Evolutionary conservation across 139 green algal genomes (phyloP).

Genomic region (Diplosphaera chodatii): DNA sequence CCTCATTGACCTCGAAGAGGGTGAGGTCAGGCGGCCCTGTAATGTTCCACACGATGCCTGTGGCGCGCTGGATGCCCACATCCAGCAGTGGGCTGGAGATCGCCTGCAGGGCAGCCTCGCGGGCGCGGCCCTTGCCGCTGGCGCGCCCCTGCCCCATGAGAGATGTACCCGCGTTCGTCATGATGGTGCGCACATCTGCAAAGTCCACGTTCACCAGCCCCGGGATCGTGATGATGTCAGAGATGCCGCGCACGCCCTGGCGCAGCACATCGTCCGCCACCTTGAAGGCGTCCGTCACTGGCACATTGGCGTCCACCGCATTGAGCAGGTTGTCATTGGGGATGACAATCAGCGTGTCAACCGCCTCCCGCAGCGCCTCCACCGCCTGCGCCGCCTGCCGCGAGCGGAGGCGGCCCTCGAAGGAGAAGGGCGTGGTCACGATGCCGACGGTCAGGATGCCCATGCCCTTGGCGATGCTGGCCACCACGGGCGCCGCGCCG

Average conservation of each 20-base stretch:
- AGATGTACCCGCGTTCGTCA: conserved; percentile 73
- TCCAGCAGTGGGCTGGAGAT: conserved; percentile 86
- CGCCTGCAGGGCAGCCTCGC: conserved; percentile 60
- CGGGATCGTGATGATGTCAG: conserved; percentile 93
- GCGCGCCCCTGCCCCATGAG: conserved; percentile 82
- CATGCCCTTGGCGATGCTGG: conserved; percentile 69
- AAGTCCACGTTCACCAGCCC: conserved; percentile 98
- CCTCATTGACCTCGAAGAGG: conserved; percentile 85
- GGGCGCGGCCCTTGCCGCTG: conserved; percentile 48
- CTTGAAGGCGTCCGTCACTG: conserved; percentile 84
- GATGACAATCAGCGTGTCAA: conserved; percentile 98
- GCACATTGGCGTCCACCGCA: conserved; percentile 58
- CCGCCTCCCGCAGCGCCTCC: conserved; percentile 64
- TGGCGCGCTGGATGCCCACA: conserved; percentile 85
- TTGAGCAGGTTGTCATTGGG: conserved; percentile 77
- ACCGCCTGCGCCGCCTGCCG: conserved; percentile 72
- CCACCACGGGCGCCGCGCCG: conserved; percentile 89
- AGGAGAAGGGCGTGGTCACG: conserved; percentile 94
- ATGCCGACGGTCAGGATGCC: conserved; percentile 95
- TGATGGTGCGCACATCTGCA: conserved; percentile 89
- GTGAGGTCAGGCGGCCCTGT: conserved; percentile 82
- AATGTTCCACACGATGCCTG: conserved; percentile 98
- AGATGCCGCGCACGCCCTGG: conserved; percentile 89
- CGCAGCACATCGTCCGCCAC: conserved; percentile 87
- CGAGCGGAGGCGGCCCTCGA: conserved; percentile 82